Evolutionary conservation across 2,329 filamentous ascomycete genomes (phyloP).

Genomic region (Escovopsis sp.): DNA sequence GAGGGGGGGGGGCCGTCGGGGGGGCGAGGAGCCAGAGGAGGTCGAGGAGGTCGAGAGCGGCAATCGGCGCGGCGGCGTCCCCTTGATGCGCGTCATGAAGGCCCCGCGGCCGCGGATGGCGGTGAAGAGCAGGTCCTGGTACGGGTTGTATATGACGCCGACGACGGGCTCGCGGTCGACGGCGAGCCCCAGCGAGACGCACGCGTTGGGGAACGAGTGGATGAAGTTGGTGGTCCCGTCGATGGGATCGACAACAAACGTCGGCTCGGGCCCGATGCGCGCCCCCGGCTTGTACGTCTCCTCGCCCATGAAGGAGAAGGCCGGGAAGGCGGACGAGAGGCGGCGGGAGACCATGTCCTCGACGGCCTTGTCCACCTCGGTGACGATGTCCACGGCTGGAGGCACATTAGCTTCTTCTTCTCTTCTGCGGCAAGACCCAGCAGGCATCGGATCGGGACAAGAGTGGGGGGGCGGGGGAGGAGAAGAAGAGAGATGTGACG

Average conservation of each 20-base stretch:
- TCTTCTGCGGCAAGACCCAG: too few relatives aligned
- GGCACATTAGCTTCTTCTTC: neutral
- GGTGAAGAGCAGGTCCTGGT: slow-evolving; percentile 52
- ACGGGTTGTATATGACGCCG: slow-evolving; percentile 71
- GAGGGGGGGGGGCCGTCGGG: slow-evolving; percentile 34
- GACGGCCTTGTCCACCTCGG: slow-evolving; percentile 50
- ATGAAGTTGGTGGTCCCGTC: slow-evolving; percentile 72
- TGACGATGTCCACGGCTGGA: slow-evolving; percentile 51
- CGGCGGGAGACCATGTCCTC: slow-evolving; percentile 43
- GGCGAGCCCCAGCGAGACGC: slow-evolving; percentile 61
- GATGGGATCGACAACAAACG: slow-evolving; percentile 70
- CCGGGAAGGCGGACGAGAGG: slow-evolving; percentile 37
- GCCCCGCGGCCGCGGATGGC: slow-evolving; percentile 54
- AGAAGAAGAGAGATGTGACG: slow-evolving; percentile 5
- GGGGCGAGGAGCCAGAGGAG: too few relatives aligned
- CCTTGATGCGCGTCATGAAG: slow-evolving; percentile 34
- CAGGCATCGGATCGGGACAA: neutral
- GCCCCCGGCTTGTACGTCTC: slow-evolving; percentile 59
- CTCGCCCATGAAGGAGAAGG: slow-evolving; percentile 54
- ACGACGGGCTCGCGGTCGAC: slow-evolving; percentile 45
- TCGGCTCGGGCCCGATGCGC: slow-evolving; percentile 47
- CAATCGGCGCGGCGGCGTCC: slow-evolving; percentile 21
- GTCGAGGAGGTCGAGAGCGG: slow-evolving; percentile 26
- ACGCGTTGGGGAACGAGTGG: slow-evolving; percentile 58
- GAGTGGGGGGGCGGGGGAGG: neutral